These are phyloP conservation scores for Lentinula edodes DNA, from an alignment of 768 basidiomycete genomes.

Conservation along the genomic window DNA sequence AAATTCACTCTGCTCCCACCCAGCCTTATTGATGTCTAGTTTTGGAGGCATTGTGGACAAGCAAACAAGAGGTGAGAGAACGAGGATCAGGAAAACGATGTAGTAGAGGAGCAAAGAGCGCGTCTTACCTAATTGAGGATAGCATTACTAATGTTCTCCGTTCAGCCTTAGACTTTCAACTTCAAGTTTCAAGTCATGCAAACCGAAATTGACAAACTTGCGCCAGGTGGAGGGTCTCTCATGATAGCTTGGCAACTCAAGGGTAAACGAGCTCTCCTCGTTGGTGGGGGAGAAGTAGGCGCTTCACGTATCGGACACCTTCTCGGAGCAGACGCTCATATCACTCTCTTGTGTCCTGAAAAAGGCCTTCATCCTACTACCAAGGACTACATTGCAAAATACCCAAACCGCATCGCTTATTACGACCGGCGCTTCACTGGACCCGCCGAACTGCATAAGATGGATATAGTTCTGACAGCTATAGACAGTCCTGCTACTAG, in stretches of 20 bases:
- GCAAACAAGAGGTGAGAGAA: neutral
- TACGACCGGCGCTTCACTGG: slow-evolving; percentile 63
- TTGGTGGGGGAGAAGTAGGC: slow-evolving; percentile 93
- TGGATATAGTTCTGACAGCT: slow-evolving; percentile 90
- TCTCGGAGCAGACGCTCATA: slow-evolving; percentile 70
- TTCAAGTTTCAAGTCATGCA: neutral
- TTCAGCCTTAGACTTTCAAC: neutral
- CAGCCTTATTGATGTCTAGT: slow-evolving; percentile 92
- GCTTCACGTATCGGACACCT: slow-evolving; percentile 83
- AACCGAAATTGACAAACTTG: slow-evolving; percentile 6
- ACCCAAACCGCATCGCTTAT: slow-evolving; percentile 57
- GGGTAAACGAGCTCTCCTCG: slow-evolving; percentile 76
- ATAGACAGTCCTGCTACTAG: slow-evolving; percentile 77
- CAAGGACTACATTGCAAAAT: slow-evolving; percentile 41
- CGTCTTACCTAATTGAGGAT: slow-evolving; percentile 2
- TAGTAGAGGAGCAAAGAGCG: slow-evolving; percentile 9
- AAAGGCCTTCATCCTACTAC: slow-evolving; percentile 61
- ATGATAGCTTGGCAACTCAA: slow-evolving; percentile 93
- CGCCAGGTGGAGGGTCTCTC: slow-evolving; percentile 62
- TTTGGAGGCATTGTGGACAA: slow-evolving; percentile 57
- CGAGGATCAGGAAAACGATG: neutral
- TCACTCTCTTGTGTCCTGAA: slow-evolving; percentile 73
- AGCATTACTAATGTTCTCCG: neutral
- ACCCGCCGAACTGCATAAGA: slow-evolving; percentile 58
- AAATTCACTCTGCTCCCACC: slow-evolving; percentile 91